Conservation (phyloP, 1,284 basidiomycete genomes). For the Pseudozyma thailandica region DNA sequence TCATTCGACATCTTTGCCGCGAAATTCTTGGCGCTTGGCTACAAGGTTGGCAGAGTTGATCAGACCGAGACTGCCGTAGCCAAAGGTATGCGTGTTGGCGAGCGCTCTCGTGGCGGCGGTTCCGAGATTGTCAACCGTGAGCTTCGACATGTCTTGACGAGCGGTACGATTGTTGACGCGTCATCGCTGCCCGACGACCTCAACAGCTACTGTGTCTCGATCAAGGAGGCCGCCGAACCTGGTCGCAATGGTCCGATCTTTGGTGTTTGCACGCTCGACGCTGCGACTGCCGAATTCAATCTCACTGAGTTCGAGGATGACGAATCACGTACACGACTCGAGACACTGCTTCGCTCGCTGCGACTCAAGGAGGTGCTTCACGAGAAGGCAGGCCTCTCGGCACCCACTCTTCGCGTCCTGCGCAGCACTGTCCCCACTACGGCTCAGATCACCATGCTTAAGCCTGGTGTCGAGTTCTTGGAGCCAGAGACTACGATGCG, state of each 20-base stretch:
- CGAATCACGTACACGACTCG: conserved; percentile 87
- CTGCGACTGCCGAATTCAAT: conserved; percentile 94
- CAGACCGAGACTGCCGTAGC: conserved; percentile 90
- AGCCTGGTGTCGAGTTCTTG: conserved; percentile 61
- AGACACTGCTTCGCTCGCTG: conserved; percentile 91
- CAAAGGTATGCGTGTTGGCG: conserved; percentile 73
- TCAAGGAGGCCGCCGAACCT: conserved; percentile 73
- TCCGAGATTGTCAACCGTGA: conserved; percentile 75
- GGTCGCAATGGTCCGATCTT: conserved; percentile 71
- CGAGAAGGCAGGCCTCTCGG: conserved; percentile 77
- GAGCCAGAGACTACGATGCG: conserved; percentile 46
- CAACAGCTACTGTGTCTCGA: conserved; percentile 91
- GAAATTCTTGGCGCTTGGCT: conserved; percentile 75
- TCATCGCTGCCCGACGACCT: conserved; percentile 90
- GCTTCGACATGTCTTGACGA: conserved; percentile 94
- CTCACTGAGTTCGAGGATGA: conserved; percentile 91
- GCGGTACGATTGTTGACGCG: conserved; percentile 93
- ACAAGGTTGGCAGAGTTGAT: conserved; percentile 95
- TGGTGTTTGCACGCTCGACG: conserved; percentile 94
- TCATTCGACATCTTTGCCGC: conserved; percentile 77
- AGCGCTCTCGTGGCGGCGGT: conserved; percentile 69
- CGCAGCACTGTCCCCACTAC: conserved; percentile 55
- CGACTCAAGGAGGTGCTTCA: conserved; percentile 92
- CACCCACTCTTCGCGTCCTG: conserved; percentile 54
- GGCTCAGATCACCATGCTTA: conserved; percentile 65